These are phyloP conservation scores for Carex cristatella DNA, from an alignment of 176 grass and related monocot species.

Conservation along the genomic window DNA sequence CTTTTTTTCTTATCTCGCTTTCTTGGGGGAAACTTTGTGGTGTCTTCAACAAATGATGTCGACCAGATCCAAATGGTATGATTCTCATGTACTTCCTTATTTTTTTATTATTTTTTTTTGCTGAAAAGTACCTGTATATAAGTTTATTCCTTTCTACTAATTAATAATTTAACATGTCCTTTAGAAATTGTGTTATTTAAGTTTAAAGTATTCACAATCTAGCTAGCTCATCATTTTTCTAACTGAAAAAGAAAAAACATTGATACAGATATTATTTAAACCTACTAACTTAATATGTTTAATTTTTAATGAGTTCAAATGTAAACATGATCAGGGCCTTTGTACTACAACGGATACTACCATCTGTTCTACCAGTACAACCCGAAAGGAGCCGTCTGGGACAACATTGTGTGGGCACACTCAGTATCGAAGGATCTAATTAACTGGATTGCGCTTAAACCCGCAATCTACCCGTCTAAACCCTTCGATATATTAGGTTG, in stretches of 20 bases:
- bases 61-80: conserved; percentile 47
- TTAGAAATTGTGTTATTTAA: background rate
- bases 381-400: conserved; percentile 57
- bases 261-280: background rate
- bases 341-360: conserved; percentile 66
- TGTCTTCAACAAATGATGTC: background rate
- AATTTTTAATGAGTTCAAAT: background rate
- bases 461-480: conserved; percentile 43
- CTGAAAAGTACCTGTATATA: background rate
- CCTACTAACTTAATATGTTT: background rate
- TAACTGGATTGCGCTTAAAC: conserved; percentile 54
- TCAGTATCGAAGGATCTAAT: conserved; percentile 64
- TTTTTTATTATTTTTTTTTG: background rate
- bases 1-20: background rate
- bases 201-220: background rate
- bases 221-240: background rate
- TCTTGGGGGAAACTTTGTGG: background rate
- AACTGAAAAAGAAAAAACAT: background rate
- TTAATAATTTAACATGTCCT: background rate
- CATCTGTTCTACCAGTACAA: conserved; percentile 90
- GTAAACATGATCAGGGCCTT: conserved; percentile 30
- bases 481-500: conserved; percentile 52
- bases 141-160: background rate
- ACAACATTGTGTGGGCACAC: conserved; percentile 70
- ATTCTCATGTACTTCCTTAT: background rate